phyloP scores from a whole-genome alignment of 108 stramenopile species.

The Cyclostephanos tholiformis region DNA sequence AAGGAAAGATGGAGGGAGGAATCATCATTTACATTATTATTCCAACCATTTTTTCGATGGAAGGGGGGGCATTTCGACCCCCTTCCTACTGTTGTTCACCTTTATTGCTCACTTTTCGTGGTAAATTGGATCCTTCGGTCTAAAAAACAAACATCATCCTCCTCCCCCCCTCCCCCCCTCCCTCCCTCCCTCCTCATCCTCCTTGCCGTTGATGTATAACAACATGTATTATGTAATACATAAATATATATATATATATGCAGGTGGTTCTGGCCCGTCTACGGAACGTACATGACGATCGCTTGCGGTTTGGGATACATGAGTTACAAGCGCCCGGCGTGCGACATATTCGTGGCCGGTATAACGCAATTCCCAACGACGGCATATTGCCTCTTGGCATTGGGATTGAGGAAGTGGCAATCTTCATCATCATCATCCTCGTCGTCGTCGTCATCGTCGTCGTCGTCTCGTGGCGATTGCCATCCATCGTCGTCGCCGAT shows the following conservation, averaged over 20 bases:
- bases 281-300: slow-evolving; percentile 52
- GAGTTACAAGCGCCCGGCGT: slow-evolving; percentile 84
- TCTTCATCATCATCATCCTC: background rate
- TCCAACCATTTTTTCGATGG: no score
- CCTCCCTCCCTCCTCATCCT: no score
- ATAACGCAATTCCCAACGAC: slow-evolving; percentile 78
- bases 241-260: background rate
- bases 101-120: no score
- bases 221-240: no score
- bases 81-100: no score
- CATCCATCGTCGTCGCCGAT: slow-evolving; percentile 2
- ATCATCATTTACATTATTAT: no score
- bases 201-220: no score
- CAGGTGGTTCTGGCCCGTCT: slow-evolving; percentile 69
- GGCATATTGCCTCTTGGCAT: slow-evolving; percentile 49
- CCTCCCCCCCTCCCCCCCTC: background rate
- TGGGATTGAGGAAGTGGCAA: slow-evolving; percentile 23
- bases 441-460: background rate
- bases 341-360: slow-evolving; percentile 90
- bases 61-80: no score
- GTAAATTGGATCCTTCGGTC: no score
- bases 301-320: slow-evolving; percentile 62
- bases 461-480: no score
- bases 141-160: no score
- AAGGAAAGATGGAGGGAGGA: background rate